Conservation (phyloP, 2,329 filamentous ascomycete genomes). For the Cercospora brassicicola region DNA sequence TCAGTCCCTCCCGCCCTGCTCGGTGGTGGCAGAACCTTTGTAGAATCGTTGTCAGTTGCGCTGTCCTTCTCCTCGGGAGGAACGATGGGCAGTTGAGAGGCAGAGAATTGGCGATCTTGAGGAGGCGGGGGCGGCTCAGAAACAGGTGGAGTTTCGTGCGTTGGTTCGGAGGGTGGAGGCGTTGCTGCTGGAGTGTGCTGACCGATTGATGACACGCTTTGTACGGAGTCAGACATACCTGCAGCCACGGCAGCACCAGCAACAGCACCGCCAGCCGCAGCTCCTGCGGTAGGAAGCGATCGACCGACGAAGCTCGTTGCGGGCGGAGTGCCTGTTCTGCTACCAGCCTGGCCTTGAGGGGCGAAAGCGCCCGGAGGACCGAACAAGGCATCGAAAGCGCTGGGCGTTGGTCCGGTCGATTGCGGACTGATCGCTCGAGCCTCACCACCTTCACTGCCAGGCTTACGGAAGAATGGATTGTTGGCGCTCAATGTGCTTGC, state of each 20-base stretch:
- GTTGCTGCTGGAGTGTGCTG: slow-evolving; percentile 61
- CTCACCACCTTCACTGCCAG: slow-evolving; percentile 34
- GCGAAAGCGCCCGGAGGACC: slow-evolving; percentile 47
- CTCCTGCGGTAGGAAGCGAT: slow-evolving; percentile 22
- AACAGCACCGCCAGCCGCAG: slow-evolving; percentile 11
- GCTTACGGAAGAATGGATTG: slow-evolving; percentile 88
- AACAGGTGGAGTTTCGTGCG: slow-evolving; percentile 56
- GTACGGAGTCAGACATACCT: slow-evolving; percentile 35
- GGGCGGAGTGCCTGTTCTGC: slow-evolving; percentile 35
- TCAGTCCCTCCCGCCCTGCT: slow-evolving; percentile 36
- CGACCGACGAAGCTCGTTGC: slow-evolving; percentile 36
- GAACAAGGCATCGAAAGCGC: slow-evolving; percentile 42
- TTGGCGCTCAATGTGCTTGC: slow-evolving; percentile 56
- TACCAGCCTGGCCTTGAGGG: slow-evolving; percentile 28
- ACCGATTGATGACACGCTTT: slow-evolving; percentile 31
- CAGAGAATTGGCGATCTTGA: slow-evolving; percentile 74
- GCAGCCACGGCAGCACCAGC: slow-evolving; percentile 13
- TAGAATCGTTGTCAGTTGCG: slow-evolving; percentile 59
- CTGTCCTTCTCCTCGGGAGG: slow-evolving; percentile 51
- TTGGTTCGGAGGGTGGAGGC: slow-evolving; percentile 56
- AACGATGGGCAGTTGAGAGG: slow-evolving; percentile 70
- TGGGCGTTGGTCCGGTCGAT: slow-evolving; percentile 35
- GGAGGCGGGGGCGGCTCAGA: slow-evolving; percentile 66
- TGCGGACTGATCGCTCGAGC: slow-evolving; percentile 31
- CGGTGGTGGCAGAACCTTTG: slow-evolving; percentile 36